Percentiles rank a stretch among this genome's conserved stretches.
phyloP scores from a whole-genome alignment of 345 rosid species.

The Gossypium mustelinum region DNA sequence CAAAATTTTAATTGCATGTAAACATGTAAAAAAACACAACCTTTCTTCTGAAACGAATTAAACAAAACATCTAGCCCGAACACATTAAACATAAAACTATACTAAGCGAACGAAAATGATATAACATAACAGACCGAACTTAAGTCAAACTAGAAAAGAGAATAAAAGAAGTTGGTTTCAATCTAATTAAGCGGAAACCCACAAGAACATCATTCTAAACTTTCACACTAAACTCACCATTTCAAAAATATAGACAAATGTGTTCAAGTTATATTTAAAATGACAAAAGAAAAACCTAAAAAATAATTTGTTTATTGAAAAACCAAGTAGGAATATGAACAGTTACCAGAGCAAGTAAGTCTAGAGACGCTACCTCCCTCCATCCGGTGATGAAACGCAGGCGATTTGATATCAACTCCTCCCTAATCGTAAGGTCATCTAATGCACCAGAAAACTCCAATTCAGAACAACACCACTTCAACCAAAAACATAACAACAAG shows the following conservation, averaged over 20 bases:
- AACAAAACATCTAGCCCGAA: too few species aligned
- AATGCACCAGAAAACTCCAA: slow-evolving; percentile 32
- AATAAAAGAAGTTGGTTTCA: background rate
- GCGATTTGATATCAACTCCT: slow-evolving; percentile 55
- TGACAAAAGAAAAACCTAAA: slow-evolving; percentile 5
- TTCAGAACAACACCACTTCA: slow-evolving; percentile 1
- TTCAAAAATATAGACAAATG: background rate
- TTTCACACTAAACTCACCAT: slow-evolving; percentile 16
- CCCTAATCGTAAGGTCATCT: slow-evolving; percentile 60
- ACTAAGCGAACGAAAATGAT: background rate
- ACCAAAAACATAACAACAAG: background rate
- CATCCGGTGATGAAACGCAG: slow-evolving; percentile 77
- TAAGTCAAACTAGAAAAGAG: background rate
- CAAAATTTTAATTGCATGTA: background rate
- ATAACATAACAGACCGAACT: background rate
- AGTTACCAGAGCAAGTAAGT: slow-evolving; percentile 83
- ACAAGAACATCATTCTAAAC: background rate
- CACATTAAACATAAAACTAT: background rate
- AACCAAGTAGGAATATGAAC: slow-evolving; percentile 51
- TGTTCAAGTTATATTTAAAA: slow-evolving; percentile 10
- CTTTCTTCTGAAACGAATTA: too few species aligned
- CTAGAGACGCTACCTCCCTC: slow-evolving; percentile 99
- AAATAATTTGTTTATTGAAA: slow-evolving; percentile 18
- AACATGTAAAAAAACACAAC: background rate
- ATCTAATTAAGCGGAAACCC: background rate